Conservation (phyloP, 768 basidiomycete genomes). For the Macrolepiota albuminosa region DNA sequence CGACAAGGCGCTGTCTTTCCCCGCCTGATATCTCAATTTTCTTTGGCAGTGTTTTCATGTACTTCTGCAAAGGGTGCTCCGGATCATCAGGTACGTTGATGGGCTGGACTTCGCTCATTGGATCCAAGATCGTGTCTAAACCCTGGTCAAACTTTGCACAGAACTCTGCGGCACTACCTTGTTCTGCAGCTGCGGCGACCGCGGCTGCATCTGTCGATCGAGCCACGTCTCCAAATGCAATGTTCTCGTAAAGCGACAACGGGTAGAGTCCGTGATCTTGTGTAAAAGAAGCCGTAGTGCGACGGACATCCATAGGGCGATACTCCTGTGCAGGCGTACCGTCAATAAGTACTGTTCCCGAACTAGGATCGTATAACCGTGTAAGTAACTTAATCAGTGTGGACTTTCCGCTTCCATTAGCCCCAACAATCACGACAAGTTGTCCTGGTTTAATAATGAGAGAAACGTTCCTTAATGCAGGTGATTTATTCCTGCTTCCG, state of each 20-base stretch:
- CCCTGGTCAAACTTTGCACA: conserved; percentile 16
- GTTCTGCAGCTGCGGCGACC: conserved; percentile 26
- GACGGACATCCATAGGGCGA: conserved; percentile 33
- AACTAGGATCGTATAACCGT: conserved; percentile 40
- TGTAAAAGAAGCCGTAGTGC: conserved; percentile 40
- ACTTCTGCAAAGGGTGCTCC: conserved; percentile 15
- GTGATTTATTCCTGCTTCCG: conserved; percentile 27
- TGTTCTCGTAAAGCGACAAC: conserved; percentile 39
- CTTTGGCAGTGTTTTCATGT: conserved; percentile 15
- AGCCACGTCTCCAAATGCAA: conserved; percentile 24
- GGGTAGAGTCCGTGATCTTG: conserved; percentile 49
- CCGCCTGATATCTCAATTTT: conserved; percentile 20
- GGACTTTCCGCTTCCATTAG: conserved; percentile 53
- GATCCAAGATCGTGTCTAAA: conserved; percentile 18
- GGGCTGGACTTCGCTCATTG: background rate
- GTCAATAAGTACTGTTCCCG: conserved; percentile 42
- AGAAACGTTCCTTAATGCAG: conserved; percentile 35
- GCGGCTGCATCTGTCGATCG: conserved; percentile 11
- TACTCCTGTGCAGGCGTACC: conserved; percentile 34
- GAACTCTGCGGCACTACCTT: conserved; percentile 23
- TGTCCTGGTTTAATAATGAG: conserved; percentile 41
- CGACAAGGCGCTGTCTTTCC: conserved; percentile 23
- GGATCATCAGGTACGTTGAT: conserved; percentile 13
- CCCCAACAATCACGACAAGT: conserved; percentile 53
- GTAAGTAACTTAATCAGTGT: conserved; percentile 48